A percentile compares a stretch with the other conserved stretches of the same genome.
Conservation (phyloP, 306 rosid species). For the Prosopis cineraria region DNA sequence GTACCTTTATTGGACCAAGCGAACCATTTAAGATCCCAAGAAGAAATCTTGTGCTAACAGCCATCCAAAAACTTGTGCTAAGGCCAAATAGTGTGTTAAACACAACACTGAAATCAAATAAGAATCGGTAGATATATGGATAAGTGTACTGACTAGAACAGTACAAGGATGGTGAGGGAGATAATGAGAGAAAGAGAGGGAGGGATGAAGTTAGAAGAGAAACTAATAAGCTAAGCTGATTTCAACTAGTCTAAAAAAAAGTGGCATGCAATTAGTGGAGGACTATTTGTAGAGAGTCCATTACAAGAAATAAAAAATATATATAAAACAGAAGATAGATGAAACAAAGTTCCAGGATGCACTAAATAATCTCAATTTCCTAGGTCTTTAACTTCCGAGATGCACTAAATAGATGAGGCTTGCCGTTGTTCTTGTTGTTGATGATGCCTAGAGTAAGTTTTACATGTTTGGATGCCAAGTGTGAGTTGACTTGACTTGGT, state of each 20-base stretch:
- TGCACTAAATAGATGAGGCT: too few relatives aligned
- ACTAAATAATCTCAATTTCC: neutral
- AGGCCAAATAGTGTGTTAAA: slow-evolving; percentile 91
- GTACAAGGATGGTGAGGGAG: neutral
- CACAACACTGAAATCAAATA: slow-evolving; percentile 54
- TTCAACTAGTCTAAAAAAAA: too few relatives aligned
- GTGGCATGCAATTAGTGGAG: too few relatives aligned
- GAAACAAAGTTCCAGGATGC: neutral
- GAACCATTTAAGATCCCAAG: slow-evolving; percentile 59
- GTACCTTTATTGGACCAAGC: slow-evolving; percentile 90
- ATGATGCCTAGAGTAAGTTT: neutral
- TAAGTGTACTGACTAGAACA: neutral
- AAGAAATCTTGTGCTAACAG: slow-evolving; percentile 37
- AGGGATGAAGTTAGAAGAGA: too few relatives aligned
- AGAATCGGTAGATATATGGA: neutral
- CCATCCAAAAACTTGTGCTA: slow-evolving; percentile 90
- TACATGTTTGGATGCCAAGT: too few relatives aligned
- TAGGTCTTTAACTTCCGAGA: neutral
- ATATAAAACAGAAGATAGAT: too few relatives aligned
- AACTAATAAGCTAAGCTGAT: too few relatives aligned
- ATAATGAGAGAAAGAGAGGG: too few relatives aligned
- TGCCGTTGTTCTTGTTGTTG: too few relatives aligned
- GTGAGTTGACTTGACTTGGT: too few relatives aligned
- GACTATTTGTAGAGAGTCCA: too few relatives aligned
- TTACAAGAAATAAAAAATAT: too few relatives aligned